phyloP scores from a whole-genome alignment of 2,329 filamentous ascomycete species.

The Penicillium sp. region DNA sequence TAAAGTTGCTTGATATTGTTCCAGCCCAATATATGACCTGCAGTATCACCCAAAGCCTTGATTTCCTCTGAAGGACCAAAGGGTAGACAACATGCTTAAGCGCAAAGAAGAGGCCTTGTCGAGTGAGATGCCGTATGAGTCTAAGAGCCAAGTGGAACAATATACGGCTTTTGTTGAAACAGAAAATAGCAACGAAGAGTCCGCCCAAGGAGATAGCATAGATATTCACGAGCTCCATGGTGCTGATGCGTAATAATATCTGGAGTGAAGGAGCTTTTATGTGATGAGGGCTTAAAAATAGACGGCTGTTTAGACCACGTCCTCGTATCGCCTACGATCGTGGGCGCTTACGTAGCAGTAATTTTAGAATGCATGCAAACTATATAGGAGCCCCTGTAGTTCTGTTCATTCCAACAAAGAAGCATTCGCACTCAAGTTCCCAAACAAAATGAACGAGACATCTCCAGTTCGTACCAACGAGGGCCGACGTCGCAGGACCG shows the following conservation, averaged over 20 bases:
- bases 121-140: neutral
- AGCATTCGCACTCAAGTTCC: neutral
- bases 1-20: constrained; percentile 8
- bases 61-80: constrained; percentile 2
- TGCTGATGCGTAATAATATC: too few relatives aligned
- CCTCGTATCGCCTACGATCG: too few relatives aligned
- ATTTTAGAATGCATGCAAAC: neutral
- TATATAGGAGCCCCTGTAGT: neutral
- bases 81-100: constrained; percentile 10
- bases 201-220: too few relatives aligned
- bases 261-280: too few relatives aligned
- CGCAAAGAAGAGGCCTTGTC: constrained; percentile 1
- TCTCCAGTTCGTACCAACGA: neutral
- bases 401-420: neutral
- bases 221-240: too few relatives aligned
- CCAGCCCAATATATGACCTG: constrained; percentile 9
- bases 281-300: too few relatives aligned
- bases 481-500: constrained; percentile 1
- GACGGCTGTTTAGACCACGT: too few relatives aligned
- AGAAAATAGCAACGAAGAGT: too few relatives aligned
- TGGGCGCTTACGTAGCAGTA: too few relatives aligned
- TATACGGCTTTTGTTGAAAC: too few relatives aligned
- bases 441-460: neutral
- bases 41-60: constrained; percentile 8
- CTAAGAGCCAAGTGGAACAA: too few relatives aligned